These are phyloP conservation scores for Lathyrus aphaca DNA, from an alignment of 306 rosid genomes.

Conservation along the genomic window DNA sequence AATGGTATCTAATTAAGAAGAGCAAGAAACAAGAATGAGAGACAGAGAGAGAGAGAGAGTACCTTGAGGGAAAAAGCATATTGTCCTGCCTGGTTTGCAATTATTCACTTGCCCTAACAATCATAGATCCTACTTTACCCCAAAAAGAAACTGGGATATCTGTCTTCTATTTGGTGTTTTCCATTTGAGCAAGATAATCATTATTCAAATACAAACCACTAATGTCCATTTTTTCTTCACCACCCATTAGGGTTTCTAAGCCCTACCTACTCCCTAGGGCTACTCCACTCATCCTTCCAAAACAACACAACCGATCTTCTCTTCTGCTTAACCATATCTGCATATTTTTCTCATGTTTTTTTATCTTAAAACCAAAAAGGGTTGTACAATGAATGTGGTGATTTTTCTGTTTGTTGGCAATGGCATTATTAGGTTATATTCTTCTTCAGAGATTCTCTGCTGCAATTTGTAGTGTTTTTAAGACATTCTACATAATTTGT, in stretches of 20 bases:
- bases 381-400: conserved; percentile 14
- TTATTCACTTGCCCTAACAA: conserved; percentile 42
- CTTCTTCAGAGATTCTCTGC: neutral
- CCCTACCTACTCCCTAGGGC: neutral
- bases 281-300: neutral
- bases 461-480: neutral
- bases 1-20: conserved; percentile 23
- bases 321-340: conserved; percentile 12
- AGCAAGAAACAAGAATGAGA: conserved; percentile 26
- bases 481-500: neutral
- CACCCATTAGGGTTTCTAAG: conserved; percentile 36
- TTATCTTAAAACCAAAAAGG: conserved; percentile 10
- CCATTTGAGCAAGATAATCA: conserved; percentile 17
- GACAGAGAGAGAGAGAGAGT: neutral
- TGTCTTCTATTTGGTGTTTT: conserved; percentile 28
- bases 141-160: conserved; percentile 35
- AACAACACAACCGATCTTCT: neutral
- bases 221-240: conserved; percentile 23
- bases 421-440: neutral
- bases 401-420: neutral
- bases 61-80: neutral
- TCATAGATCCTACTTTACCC: conserved; percentile 23
- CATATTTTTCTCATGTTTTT: neutral
- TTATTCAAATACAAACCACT: neutral
- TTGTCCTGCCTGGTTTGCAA: conserved; percentile 13